Percentiles rank a stretch among this genome's conserved stretches.
Evolutionary conservation across 2,329 filamentous ascomycete genomes (phyloP).

Genomic region (Didymella pomorum): DNA sequence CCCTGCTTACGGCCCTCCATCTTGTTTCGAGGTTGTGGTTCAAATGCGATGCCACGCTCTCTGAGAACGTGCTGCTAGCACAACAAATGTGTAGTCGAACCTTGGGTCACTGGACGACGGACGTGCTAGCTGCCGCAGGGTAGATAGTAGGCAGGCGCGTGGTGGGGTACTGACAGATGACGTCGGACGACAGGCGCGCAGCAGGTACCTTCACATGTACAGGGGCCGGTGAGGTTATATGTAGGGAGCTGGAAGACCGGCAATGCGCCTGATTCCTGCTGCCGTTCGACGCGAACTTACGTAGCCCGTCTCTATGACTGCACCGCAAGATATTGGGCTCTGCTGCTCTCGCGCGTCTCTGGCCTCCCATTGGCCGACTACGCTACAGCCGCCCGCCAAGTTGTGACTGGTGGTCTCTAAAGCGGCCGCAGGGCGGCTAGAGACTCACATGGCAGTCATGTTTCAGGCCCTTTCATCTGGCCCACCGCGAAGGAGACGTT

Average conservation of each 20-base stretch:
- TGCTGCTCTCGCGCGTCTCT: constrained; percentile 22
- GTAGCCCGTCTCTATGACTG: constrained; percentile 30
- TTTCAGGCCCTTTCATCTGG: constrained; percentile 11
- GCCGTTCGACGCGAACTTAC: constrained; percentile 28
- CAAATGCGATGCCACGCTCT: neutral
- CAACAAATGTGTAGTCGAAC: constrained; percentile 1
- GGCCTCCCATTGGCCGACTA: constrained; percentile 34
- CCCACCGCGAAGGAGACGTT: constrained; percentile 17
- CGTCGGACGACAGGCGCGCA: constrained; percentile 16
- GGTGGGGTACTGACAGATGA: constrained; percentile 26
- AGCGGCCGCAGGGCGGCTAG: constrained; percentile 33
- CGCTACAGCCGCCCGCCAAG: constrained; percentile 38
- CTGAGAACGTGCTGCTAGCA: neutral
- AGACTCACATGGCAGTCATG: constrained; percentile 33
- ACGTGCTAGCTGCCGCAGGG: constrained; percentile 15
- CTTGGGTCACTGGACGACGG: constrained; percentile 14
- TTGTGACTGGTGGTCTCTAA: constrained; percentile 14
- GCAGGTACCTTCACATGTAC: constrained; percentile 12
- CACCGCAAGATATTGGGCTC: constrained; percentile 23
- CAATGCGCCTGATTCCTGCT: constrained; percentile 21
- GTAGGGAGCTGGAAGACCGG: constrained; percentile 16
- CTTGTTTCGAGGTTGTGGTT: neutral
- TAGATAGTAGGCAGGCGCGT: constrained; percentile 10
- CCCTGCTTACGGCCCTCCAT: constrained; percentile 65
- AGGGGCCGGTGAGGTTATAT: constrained; percentile 20